Base-by-base conservation (phyloP, 495 filamentous ascomycete genomes). In the Daldinia grandis region DNA sequence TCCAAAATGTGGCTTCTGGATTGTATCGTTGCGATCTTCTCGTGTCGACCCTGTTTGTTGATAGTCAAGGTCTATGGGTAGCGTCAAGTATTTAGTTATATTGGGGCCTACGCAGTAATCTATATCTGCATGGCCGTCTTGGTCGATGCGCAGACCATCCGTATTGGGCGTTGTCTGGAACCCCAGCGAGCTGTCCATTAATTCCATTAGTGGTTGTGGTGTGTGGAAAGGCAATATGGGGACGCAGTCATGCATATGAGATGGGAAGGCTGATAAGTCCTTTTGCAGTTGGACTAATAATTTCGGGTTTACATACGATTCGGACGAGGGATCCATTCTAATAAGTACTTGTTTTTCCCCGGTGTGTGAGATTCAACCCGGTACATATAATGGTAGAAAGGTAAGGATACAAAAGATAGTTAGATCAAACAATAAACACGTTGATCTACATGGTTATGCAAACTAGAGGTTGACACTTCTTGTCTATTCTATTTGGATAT, bases 321-420 rank as follows among this genome's bases (percentile, higher is more conserved):
- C 53, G 28, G 55, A 56, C 3, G 59, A 59, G 50, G 44, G 44
- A 49, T 64, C 31, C 69, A 72, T 72, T 24, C 28, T 49, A 31
- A 66, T 58, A 71, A 62, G 58, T 62, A 51, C 35, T 44, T n/a
- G 24, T 25, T 10, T 19, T 33, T 1, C 54, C 38, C 57, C n/a
- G 40, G 28, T 51, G 15, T 24, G 12, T 31, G 64, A 38, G 8
- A 28, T 57, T 30, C 31, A 35, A 35, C 1, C 7, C 25, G 54
- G 19, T 70, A 58, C n/a, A n/a, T 49, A 58, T 40, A 8, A 27
- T 17, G 17, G 38, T 30, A 50, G 49, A 59, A 66, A 27, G 10
- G 42, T 4, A 49, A 6, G 47, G 53, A 66, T 15, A 27, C 7
- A 38, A 62, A 50, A 44, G 50, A 58, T 53, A 44, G 50, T 53